These are phyloP conservation scores for Boletus smithii DNA, from an alignment of 1,284 basidiomycete genomes.

Conservation along the genomic window DNA sequence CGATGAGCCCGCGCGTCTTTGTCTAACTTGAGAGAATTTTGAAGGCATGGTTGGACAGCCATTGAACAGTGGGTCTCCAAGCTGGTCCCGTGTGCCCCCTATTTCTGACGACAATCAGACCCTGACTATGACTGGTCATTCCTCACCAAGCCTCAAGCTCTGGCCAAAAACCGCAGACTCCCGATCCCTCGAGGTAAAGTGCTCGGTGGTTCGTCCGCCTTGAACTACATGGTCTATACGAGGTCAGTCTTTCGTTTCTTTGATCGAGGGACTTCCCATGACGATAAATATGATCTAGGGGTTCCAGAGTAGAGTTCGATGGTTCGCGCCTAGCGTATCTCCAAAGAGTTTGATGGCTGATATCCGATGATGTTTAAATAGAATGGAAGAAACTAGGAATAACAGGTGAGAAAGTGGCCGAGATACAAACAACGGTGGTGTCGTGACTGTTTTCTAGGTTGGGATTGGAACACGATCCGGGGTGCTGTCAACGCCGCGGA, in stretches of 20 bases:
- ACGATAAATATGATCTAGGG: constrained; percentile 3
- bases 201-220: constrained; percentile 15
- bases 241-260: background rate
- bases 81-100: too few relatives aligned
- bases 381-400: constrained; percentile 21
- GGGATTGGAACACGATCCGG: constrained; percentile 15
- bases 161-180: constrained; percentile 9
- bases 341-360: background rate
- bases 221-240: constrained; percentile 14
- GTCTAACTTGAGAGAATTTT: background rate
- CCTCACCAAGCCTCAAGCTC: constrained; percentile 11
- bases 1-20: background rate
- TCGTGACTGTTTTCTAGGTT: constrained; percentile 8
- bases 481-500: constrained; percentile 15
- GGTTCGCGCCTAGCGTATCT: background rate
- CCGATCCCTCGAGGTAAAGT: constrained; percentile 8
- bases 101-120: constrained; percentile 7
- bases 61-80: constrained; percentile 8
- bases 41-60: constrained; percentile 18
- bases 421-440: background rate
- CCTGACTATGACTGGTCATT: constrained; percentile 22
- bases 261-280: background rate
- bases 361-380: background rate
- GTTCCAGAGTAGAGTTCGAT: constrained; percentile 17
- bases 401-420: constrained; percentile 7